Evolutionary conservation across 495 filamentous ascomycete genomes (phyloP).

Genomic region (Annulohypoxylon nitens): DNA sequence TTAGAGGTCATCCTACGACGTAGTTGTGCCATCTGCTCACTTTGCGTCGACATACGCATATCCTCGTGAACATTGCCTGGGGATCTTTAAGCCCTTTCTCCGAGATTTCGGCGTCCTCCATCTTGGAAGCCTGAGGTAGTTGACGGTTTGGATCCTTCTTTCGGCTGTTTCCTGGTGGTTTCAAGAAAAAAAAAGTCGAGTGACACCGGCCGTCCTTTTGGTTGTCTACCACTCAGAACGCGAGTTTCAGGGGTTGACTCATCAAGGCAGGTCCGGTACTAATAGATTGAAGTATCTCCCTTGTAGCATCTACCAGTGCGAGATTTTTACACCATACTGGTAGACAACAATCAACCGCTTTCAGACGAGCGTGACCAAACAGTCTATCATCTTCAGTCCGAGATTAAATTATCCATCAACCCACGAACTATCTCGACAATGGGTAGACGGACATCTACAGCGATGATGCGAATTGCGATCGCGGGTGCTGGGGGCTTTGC

Average conservation of each 20-base stretch:
- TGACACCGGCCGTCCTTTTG: conserved; percentile 44
- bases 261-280: conserved; percentile 40
- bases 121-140: conserved; percentile 39
- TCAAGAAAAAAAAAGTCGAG: conserved; percentile 38
- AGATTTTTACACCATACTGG: conserved; percentile 42
- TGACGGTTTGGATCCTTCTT: conserved; percentile 32
- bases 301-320: conserved; percentile 41
- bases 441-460: conserved; percentile 51
- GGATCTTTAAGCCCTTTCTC: conserved; percentile 26
- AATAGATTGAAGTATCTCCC: conserved; percentile 42
- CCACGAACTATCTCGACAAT: conserved; percentile 48
- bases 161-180: conserved; percentile 44
- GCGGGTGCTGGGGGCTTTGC: conserved; percentile 79
- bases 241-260: conserved; percentile 48
- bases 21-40: conserved; percentile 38
- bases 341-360: conserved; percentile 22
- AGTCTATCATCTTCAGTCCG: conserved; percentile 11
- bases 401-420: conserved; percentile 32
- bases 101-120: conserved; percentile 47
- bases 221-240: conserved; percentile 41
- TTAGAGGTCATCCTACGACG: conserved; percentile 40
- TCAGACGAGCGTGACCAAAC: conserved; percentile 30
- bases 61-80: conserved; percentile 40
- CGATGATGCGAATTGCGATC: conserved; percentile 79
- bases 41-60: conserved; percentile 34